phyloP scores from a whole-genome alignment of 2,329 filamentous ascomycete species.

The Fusarium sp. region DNA sequence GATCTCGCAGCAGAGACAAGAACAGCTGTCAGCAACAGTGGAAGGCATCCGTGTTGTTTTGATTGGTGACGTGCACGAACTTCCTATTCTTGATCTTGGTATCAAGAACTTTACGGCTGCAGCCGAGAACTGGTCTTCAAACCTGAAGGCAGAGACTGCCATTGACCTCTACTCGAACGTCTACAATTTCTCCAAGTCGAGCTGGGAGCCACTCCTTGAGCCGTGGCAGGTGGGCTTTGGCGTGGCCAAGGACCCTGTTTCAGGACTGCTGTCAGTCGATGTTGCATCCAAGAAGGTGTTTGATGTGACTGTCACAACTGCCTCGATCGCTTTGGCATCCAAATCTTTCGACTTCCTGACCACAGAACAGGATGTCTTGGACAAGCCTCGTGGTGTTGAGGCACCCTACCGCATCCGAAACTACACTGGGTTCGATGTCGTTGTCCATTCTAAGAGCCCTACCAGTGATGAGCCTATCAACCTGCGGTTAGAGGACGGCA shows the following conservation, averaged over 20 bases:
- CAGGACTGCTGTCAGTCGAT: slow-evolving; percentile 85
- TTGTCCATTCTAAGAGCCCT: slow-evolving; percentile 83
- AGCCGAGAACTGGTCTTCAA: slow-evolving; percentile 92
- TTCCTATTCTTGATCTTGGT: slow-evolving; percentile 94
- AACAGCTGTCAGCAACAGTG: slow-evolving; percentile 88
- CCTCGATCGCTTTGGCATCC: slow-evolving; percentile 91
- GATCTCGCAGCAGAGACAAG: slow-evolving; percentile 58
- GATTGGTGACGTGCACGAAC: slow-evolving; percentile 95
- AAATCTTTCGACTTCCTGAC: slow-evolving; percentile 94
- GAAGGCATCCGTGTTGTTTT: slow-evolving; percentile 93
- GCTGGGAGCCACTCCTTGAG: slow-evolving; percentile 96
- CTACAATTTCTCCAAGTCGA: slow-evolving; percentile 99
- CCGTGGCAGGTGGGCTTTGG: slow-evolving; percentile 97
- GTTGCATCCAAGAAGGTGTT: slow-evolving; percentile 91
- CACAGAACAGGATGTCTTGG: slow-evolving; percentile 87
- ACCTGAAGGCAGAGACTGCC: slow-evolving; percentile 88
- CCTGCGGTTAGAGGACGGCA: slow-evolving; percentile 86
- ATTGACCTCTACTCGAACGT: slow-evolving; percentile 96
- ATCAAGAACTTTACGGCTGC: slow-evolving; percentile 90
- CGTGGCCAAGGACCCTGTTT: slow-evolving; percentile 82
- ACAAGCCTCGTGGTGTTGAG: slow-evolving; percentile 92
- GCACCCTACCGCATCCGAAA: slow-evolving; percentile 95
- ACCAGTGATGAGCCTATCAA: slow-evolving; percentile 78
- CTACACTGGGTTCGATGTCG: slow-evolving; percentile 93
- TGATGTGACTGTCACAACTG: slow-evolving; percentile 92